Base-by-base conservation (phyloP, 2,329 filamentous ascomycete genomes). In the Ophiosphaerella herpotricha region DNA sequence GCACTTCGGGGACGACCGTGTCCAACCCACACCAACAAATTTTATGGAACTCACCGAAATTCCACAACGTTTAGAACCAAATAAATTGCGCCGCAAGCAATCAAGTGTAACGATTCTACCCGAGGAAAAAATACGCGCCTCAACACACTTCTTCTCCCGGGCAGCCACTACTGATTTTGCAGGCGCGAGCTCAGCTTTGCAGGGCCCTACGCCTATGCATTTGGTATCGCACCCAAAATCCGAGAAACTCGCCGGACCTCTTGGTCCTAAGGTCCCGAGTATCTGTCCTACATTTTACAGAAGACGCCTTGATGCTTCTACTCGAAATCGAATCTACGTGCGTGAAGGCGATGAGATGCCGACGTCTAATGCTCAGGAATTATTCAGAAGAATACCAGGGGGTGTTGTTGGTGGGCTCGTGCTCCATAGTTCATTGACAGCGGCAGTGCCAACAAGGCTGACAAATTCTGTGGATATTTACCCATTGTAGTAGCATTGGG, bases 381-480 rank as follows among this genome's bases (percentile, higher is more conserved):
- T 61, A 42, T 65, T 61, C 32, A 43, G 58, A 38, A 58, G 52
- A 48, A 48, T 65, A 23, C 46, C 50, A n/a, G 54, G 50, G 5
- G 55, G 63, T 39, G 32, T 44, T 13, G 54, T 65, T 39, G 63
- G 63, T 3, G 54, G 55, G 14, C 33, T 67, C 43, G 55, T 67
- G 29, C 41, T 67, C 40, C 51, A 61, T 31, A 63, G 60, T 38
- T 56, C 53, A 36, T 29, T 67, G 43, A 45, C 63, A 13, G 63
- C 52, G 14, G 54, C 54, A 13, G 45, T 54, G 31, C 55, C 57
- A 34, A 60, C 52, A 29, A 26, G 56, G 40, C 47, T 67, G 54
- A 65, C 62, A 21, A 64, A 63, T 35, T 55, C 51, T 31, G 55
- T 67, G 11, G 63, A 67, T 52, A 45, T 67, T 31, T 65, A 67